Conservation (phyloP, 305 asterid genomes). For the Fraxinus ornus region DNA sequence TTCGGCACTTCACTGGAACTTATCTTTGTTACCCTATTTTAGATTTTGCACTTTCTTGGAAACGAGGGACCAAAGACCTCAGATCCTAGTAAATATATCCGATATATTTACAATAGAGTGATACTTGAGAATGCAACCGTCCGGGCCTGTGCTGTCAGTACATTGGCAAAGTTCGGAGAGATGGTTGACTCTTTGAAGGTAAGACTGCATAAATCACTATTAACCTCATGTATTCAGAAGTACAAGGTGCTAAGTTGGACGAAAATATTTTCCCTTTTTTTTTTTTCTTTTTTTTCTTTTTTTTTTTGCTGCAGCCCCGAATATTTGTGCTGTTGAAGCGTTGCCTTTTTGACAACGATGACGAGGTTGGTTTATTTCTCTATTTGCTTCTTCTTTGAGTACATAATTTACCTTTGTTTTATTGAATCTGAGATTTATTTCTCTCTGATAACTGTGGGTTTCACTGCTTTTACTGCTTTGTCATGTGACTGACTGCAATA, state of each 20-base stretch:
- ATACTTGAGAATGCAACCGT: constrained; percentile 96
- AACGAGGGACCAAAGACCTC: constrained; percentile 95
- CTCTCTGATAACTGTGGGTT: background rate
- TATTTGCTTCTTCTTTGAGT: background rate
- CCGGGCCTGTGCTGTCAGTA: constrained; percentile 96
- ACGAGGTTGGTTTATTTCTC: constrained; percentile 61
- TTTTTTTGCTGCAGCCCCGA: constrained; percentile 66
- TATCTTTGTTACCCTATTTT: constrained; percentile 18
- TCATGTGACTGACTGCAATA: background rate
- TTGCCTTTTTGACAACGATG: constrained; percentile 90
- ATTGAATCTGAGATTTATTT: background rate
- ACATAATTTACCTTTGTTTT: background rate
- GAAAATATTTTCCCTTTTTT: background rate
- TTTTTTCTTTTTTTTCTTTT: background rate
- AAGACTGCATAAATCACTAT: constrained; percentile 26
- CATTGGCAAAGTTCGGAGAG: constrained; percentile 92
- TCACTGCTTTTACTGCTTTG: background rate
- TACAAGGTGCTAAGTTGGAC: constrained; percentile 18
- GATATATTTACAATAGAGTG: constrained; percentile 86
- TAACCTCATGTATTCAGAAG: background rate
- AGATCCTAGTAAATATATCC: constrained; percentile 83
- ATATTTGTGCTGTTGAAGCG: constrained; percentile 82
- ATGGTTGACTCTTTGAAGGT: constrained; percentile 84
- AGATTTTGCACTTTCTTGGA: constrained; percentile 97
- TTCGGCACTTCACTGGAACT: constrained; percentile 5